Percentiles rank a stretch among this genome's conserved stretches.
Evolutionary conservation across 1,284 basidiomycete species (phyloP).

Genomic region (Pseudozyma sp.): DNA sequence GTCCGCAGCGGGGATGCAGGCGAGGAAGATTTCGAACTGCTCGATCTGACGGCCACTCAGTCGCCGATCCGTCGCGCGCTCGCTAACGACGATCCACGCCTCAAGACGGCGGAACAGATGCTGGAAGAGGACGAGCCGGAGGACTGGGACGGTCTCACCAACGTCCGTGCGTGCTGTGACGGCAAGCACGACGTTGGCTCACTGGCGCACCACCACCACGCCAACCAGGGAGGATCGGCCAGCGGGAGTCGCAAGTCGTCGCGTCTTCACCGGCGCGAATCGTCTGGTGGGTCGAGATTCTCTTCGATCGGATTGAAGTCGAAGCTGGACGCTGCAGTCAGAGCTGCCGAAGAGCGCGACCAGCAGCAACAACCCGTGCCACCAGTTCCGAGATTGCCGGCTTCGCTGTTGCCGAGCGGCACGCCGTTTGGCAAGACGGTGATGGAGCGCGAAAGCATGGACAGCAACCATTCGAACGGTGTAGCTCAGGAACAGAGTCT

Average conservation of each 20-base stretch:
- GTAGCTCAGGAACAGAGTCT: not conserved
- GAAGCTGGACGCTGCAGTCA: constrained; percentile 39
- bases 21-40: constrained; percentile 43
- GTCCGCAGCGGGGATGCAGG: constrained; percentile 22
- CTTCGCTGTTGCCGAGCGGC: constrained; percentile 29
- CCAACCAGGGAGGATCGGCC: constrained; percentile 9
- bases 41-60: constrained; percentile 47
- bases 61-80: constrained; percentile 34
- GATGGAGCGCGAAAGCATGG: constrained; percentile 27
- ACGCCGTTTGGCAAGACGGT: constrained; percentile 10
- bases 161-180: constrained; percentile 82
- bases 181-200: constrained; percentile 79
- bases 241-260: constrained; percentile 31
- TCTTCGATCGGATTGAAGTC: constrained; percentile 34
- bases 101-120: constrained; percentile 65
- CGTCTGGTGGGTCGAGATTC: constrained; percentile 35
- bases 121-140: constrained; percentile 79
- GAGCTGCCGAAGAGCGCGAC: constrained; percentile 29
- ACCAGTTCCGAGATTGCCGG: constrained; percentile 26
- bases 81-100: constrained; percentile 50
- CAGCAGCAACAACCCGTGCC: constrained; percentile 3
- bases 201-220: constrained; percentile 50
- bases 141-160: constrained; percentile 88
- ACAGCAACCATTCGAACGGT: constrained; percentile 21
- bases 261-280: constrained; percentile 36